Conservation (phyloP, 108 stramenopile species). For the Epithemia pelagica region DNA sequence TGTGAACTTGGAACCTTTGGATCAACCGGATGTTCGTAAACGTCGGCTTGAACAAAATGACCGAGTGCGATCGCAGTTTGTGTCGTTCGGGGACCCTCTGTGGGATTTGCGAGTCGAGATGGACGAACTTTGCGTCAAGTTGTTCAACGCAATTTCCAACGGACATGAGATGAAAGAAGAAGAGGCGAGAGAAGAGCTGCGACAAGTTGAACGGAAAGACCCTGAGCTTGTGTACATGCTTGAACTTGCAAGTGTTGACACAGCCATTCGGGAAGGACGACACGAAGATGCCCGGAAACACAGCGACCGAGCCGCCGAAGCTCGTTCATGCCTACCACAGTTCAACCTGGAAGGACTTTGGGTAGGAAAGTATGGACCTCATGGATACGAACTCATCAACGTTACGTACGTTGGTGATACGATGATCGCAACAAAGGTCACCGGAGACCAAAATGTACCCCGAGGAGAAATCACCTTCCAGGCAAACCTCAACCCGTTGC, state of each 20-base stretch:
- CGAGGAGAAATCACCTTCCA: constrained; percentile 58
- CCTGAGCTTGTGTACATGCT: constrained; percentile 44
- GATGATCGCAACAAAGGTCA: constrained; percentile 63
- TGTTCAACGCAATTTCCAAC: constrained; percentile 26
- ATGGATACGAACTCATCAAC: constrained; percentile 82
- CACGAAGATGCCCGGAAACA: constrained; percentile 21
- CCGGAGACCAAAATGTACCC: constrained; percentile 66
- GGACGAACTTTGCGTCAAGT: constrained; percentile 17
- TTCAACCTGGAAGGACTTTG: constrained; percentile 69
- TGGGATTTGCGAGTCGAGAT: constrained; percentile 37
- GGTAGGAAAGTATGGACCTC: constrained; percentile 72
- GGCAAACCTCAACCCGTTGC: constrained; percentile 48
- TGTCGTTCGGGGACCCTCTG: constrained; percentile 41
- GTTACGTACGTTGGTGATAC: constrained; percentile 61
- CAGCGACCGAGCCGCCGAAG: constrained; percentile 29
- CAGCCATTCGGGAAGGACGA: constrained; percentile 37
- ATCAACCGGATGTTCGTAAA: constrained; percentile 20
- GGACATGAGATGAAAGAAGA: constrained; percentile 17
- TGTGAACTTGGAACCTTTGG: constrained; percentile 28
- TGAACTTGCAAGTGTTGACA: constrained; percentile 22
- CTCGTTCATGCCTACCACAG: constrained; percentile 50
- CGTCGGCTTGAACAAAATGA: constrained; percentile 25
- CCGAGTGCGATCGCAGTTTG: constrained; percentile 26
- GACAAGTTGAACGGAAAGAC: constrained; percentile 32
- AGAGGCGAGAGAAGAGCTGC: constrained; percentile 29